Base-by-base conservation (phyloP, 1,284 basidiomycete species). In the Ceratobasidium sp. region DNA sequence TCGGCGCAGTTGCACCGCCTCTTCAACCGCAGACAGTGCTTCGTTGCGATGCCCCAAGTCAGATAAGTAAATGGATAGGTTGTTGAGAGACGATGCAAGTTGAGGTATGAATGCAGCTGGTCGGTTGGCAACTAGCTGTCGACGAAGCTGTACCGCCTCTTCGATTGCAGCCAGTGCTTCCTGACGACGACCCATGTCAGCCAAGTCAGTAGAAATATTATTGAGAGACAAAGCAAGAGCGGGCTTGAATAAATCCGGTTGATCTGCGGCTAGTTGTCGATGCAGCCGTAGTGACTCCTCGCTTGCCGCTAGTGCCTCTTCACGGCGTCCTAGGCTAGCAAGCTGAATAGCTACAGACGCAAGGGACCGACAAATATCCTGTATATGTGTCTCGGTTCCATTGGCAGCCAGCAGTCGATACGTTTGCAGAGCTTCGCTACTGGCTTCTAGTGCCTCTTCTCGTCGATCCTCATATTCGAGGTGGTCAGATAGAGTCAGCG, bases 121-220 rank as follows among this genome's bases (percentile, higher is more conserved):
- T 38, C 44, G 46, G 10, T 54, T 26, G 3, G 12, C 42, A 12
- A 42, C 59, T 3, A 74, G 59, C 40, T 50, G 42, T 38, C 40
- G 70, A 28, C 48, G 44, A 1, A 73, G 28, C 57, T 61, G 26
- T n/a, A 73, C 70, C 26, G 70, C 38, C 42, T 73, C 57, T 33
- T 73, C 20, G 5, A 28, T 20, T 33, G 57, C 42, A 5, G 33
- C 42, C 38, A 71, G n/a, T 13, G 3, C 54, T 38, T 71, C 68
- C 12, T 71, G 6, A 13, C 38, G 26, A 23, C 33, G 68, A 56
- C 56, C 68, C 48, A 57, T 23, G 44, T 42, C 52, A 42, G 44
- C 33, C 15, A 71, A 33, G 3, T 26, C 13, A 50, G 5, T 9
- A 6, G 65, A 44, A 28, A 67, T 44, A 15, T 33, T 48, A 26